Evolutionary conservation across 139 green algal species (phyloP).

Genomic region (Raphidocelis subcapitata): DNA sequence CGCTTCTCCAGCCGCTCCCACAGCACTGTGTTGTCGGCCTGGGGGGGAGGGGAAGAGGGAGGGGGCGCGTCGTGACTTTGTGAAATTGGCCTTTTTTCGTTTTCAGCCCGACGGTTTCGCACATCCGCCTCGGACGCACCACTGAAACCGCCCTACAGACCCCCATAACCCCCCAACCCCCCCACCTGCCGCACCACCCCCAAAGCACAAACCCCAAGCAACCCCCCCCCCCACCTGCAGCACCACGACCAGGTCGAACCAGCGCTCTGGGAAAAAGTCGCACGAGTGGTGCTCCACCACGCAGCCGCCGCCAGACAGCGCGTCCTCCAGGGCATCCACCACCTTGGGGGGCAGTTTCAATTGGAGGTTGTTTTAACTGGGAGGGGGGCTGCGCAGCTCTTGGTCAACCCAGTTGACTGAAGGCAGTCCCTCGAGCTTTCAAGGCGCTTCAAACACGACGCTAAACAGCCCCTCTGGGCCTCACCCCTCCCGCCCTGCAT

Average conservation of each 20-base stretch:
- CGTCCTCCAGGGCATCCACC: slow-evolving; percentile 88
- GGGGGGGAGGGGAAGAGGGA: too few species aligned
- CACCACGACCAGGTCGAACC: slow-evolving; percentile 97
- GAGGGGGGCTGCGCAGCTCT: neutral
- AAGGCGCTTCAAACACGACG: neutral
- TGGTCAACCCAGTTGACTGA: neutral
- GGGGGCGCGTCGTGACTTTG: too few species aligned
- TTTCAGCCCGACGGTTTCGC: too few species aligned
- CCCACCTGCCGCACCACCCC: too few species aligned
- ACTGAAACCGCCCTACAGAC: too few species aligned
- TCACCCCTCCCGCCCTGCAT: too few species aligned
- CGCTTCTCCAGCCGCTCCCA: slow-evolving; percentile 84
- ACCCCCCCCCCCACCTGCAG: too few species aligned
- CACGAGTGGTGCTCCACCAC: slow-evolving; percentile 96
- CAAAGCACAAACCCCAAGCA: too few species aligned
- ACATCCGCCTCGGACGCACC: too few species aligned
- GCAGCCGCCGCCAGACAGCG: slow-evolving; percentile 71
- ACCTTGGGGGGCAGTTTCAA: slow-evolving; percentile 69
- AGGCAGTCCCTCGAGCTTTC: neutral
- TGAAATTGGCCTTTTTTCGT: too few species aligned
- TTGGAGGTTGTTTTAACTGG: too few species aligned
- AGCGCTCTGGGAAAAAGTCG: slow-evolving; percentile 98
- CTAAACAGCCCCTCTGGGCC: neutral
- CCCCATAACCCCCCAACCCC: too few species aligned
- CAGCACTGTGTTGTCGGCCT: slow-evolving; percentile 88